Percentiles rank a stretch among this genome's conserved stretches.
Conservation (phyloP, 305 asterid species). For the Stenogyne calaminthoides region DNA sequence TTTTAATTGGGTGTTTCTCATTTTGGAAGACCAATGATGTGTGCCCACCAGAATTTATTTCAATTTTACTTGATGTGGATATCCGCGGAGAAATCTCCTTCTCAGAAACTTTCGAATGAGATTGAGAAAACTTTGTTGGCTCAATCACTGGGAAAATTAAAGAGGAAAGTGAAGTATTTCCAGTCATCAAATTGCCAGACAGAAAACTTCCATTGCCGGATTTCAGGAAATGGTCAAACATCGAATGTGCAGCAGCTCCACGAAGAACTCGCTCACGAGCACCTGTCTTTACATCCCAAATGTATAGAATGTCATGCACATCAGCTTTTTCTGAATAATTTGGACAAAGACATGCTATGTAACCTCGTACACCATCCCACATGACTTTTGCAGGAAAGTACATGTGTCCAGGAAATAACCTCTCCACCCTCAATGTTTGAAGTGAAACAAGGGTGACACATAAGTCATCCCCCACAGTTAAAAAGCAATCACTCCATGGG, state of each 20-base stretch:
- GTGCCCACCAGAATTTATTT: slow-evolving; percentile 33
- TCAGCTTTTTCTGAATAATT: slow-evolving; percentile 67
- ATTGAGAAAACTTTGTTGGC: slow-evolving; percentile 50
- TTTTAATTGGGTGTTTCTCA: slow-evolving; percentile 66
- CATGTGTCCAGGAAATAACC: slow-evolving; percentile 92
- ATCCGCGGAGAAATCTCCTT: slow-evolving; percentile 43
- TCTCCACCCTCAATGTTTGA: slow-evolving; percentile 83
- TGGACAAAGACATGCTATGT: slow-evolving; percentile 85
- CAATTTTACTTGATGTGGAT: slow-evolving; percentile 33
- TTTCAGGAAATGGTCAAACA: slow-evolving; percentile 84
- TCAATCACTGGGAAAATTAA: slow-evolving; percentile 61
- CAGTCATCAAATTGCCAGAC: slow-evolving; percentile 42
- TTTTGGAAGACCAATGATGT: slow-evolving; percentile 44
- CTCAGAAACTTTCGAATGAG: slow-evolving; percentile 42
- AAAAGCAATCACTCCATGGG: slow-evolving; percentile 95
- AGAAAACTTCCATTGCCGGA: slow-evolving; percentile 46
- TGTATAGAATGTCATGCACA: slow-evolving; percentile 71
- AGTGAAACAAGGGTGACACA: slow-evolving; percentile 80
- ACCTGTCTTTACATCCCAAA: slow-evolving; percentile 97
- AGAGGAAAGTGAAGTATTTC: slow-evolving; percentile 92
- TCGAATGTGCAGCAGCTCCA: slow-evolving; percentile 93
- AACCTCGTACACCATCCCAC: slow-evolving; percentile 93
- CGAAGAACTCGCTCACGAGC: slow-evolving; percentile 95
- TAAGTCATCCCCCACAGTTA: slow-evolving; percentile 84
- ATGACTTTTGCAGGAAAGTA: slow-evolving; percentile 77